phyloP scores from a whole-genome alignment of 768 basidiomycete genomes.

The Sporobolomyces roseus region DNA sequence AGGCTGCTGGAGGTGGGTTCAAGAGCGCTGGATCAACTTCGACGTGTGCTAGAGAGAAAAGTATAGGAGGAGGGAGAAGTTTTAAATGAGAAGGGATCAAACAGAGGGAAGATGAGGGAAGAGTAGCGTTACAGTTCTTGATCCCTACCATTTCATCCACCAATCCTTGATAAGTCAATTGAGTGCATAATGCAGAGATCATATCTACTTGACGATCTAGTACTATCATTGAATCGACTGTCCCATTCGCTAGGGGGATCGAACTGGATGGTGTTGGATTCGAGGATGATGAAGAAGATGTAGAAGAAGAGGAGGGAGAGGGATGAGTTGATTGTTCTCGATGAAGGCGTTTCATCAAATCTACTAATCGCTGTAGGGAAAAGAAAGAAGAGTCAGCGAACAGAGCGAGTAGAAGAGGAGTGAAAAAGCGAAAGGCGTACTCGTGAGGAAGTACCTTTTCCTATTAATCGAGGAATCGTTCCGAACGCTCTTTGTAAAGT shows the following conservation, averaged over 20 bases:
- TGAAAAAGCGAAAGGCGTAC: conserved; percentile 42
- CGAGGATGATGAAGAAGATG: no score
- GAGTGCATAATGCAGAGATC: conserved; percentile 91
- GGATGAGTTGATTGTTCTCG: conserved; percentile 53
- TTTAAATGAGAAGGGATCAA: no score
- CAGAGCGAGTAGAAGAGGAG: not conserved
- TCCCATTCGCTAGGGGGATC: conserved; percentile 55
- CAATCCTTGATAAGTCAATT: conserved; percentile 93
- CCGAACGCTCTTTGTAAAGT: conserved; percentile 80
- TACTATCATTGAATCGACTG: conserved; percentile 79
- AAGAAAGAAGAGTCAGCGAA: not conserved
- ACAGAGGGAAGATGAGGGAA: no score
- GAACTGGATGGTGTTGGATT: conserved; percentile 35
- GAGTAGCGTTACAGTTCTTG: conserved; percentile 67
- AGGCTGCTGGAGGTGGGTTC: conserved; percentile 40
- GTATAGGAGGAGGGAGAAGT: no score
- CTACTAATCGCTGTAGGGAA: conserved; percentile 63
- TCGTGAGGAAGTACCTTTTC: conserved; percentile 74
- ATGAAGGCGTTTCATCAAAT: conserved; percentile 63
- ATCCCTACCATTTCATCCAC: conserved; percentile 88
- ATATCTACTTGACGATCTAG: conserved; percentile 88
- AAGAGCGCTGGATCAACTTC: conserved; percentile 51
- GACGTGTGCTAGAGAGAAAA: conserved; percentile 48
- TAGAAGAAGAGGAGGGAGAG: no score
- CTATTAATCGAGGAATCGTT: conserved; percentile 82